Conservation (phyloP, 2,329 filamentous ascomycete species). For the Balansia obtecta region DNA sequence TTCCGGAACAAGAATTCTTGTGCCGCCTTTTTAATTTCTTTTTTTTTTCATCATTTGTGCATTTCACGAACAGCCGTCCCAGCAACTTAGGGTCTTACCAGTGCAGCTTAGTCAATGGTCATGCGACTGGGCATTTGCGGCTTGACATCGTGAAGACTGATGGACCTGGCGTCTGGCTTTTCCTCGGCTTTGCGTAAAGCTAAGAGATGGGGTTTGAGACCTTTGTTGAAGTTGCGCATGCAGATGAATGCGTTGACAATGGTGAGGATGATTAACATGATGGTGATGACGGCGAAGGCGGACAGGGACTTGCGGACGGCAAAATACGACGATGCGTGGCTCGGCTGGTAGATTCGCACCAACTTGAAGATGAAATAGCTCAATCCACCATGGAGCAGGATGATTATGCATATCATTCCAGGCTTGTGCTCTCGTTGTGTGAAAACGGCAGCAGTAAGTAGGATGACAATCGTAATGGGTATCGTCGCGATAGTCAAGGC, state of each 20-base stretch:
- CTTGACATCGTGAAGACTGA: slow-evolving; percentile 45
- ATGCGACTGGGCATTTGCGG: slow-evolving; percentile 41
- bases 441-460: slow-evolving; percentile 74
- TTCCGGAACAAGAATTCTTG: slow-evolving; percentile 1
- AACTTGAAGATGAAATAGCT: slow-evolving; percentile 98
- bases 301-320: slow-evolving; percentile 79
- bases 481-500: slow-evolving; percentile 80
- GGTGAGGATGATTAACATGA: slow-evolving; percentile 76
- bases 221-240: slow-evolving; percentile 80
- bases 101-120: slow-evolving; percentile 45
- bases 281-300: slow-evolving; percentile 86
- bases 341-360: slow-evolving; percentile 76
- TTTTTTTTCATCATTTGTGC: not conserved
- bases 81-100: too few species aligned
- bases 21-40: not conserved
- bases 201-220: slow-evolving; percentile 76
- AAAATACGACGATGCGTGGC: slow-evolving; percentile 48
- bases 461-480: slow-evolving; percentile 79
- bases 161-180: slow-evolving; percentile 43
- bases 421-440: slow-evolving; percentile 69
- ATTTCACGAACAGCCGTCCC: not conserved
- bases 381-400: slow-evolving; percentile 78
- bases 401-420: slow-evolving; percentile 68
- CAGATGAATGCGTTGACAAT: slow-evolving; percentile 80
- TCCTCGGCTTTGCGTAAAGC: slow-evolving; percentile 36